Conservation (phyloP, 2,329 filamentous ascomycete genomes). For the Claviceps sp. region DNA sequence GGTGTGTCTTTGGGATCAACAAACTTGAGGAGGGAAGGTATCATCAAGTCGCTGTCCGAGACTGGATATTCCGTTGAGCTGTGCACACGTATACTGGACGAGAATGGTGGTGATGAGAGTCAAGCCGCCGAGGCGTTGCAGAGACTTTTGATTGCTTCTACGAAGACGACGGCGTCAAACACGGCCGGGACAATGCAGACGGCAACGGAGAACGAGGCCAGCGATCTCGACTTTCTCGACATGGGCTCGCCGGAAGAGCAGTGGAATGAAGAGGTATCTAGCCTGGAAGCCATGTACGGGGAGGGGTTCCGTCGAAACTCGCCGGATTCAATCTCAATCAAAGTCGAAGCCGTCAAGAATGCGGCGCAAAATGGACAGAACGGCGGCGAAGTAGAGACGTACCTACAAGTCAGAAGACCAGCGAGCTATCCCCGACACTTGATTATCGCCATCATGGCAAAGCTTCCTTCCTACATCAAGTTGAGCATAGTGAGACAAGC, state of each 20-base stretch:
- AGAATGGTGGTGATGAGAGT: conserved; percentile 56
- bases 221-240: conserved; percentile 29
- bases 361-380: conserved; percentile 32
- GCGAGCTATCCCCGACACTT: conserved; percentile 57
- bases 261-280: conserved; percentile 79
- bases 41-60: conserved; percentile 67
- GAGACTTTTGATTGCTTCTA: conserved; percentile 23
- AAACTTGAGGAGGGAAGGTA: conserved; percentile 67
- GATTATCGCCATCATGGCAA: conserved; percentile 56
- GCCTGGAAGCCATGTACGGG: conserved; percentile 75
- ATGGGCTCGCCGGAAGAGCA: conserved; percentile 42
- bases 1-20: conserved; percentile 77
- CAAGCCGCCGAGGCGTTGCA: conserved; percentile 72
- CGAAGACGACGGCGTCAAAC: not conserved
- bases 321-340: conserved; percentile 54
- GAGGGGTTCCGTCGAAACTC: conserved; percentile 53
- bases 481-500: conserved; percentile 73
- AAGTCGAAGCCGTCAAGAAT: conserved; percentile 43
- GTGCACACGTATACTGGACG: conserved; percentile 64
- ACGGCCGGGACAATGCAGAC: not conserved
- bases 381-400: conserved; percentile 36
- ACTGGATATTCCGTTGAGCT: conserved; percentile 79
- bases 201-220: conserved; percentile 2
- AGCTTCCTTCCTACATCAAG: conserved; percentile 83
- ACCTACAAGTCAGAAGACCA: conserved; percentile 56